Conservation (phyloP, 805 yeast genomes). For the Starmera caribaea region DNA sequence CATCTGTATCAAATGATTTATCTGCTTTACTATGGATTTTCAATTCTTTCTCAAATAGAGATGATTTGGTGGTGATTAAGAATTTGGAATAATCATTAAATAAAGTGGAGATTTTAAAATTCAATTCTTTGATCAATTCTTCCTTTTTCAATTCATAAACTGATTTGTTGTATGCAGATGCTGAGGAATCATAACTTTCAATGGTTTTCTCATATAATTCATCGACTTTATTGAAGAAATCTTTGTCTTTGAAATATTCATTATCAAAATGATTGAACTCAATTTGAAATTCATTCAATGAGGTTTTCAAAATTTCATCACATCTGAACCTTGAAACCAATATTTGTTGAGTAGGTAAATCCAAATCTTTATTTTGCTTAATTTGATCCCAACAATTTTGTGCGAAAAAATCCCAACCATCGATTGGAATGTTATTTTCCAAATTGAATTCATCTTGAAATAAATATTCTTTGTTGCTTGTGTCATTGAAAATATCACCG, state of each 20-base stretch:
- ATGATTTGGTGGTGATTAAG: constrained; percentile 25
- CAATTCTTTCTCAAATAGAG: constrained; percentile 18
- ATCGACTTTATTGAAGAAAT: constrained; percentile 33
- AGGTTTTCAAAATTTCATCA: constrained; percentile 64
- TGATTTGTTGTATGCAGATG: constrained; percentile 59
- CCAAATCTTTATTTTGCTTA: constrained; percentile 86
- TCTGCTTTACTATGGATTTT: constrained; percentile 22
- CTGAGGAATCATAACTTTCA: constrained; percentile 52
- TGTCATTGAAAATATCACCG: constrained; percentile 49
- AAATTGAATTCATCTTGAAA: constrained; percentile 50
- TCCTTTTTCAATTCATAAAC: constrained; percentile 60
- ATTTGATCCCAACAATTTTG: constrained; percentile 91
- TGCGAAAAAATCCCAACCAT: constrained; percentile 93
- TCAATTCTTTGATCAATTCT: constrained; percentile 39
- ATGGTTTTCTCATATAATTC: constrained; percentile 38
- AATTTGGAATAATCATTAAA: constrained; percentile 31
- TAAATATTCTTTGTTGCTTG: constrained; percentile 20
- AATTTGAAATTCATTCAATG: constrained; percentile 10
- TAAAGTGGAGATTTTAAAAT: constrained; percentile 33
- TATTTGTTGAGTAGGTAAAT: constrained; percentile 93
- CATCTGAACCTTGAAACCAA: constrained; percentile 91
- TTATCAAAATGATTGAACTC: constrained; percentile 15
- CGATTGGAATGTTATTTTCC: constrained; percentile 82
- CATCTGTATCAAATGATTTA: constrained; percentile 23
- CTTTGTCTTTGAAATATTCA: constrained; percentile 5